Evolutionary conservation across 768 basidiomycete species (phyloP).

Genomic region (Psilocybe subaeruginosa): DNA sequence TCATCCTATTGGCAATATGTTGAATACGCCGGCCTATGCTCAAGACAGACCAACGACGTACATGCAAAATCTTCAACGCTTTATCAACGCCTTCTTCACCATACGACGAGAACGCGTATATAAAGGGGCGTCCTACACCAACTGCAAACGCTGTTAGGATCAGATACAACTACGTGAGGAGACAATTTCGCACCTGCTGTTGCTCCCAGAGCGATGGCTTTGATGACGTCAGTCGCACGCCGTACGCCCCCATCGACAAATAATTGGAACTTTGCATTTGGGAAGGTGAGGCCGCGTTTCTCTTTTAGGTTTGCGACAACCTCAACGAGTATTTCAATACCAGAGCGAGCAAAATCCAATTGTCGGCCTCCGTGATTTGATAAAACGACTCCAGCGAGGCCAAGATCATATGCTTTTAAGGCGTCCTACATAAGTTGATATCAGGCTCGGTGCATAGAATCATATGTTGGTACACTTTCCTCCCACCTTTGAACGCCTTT

Average conservation of each 20-base stretch:
- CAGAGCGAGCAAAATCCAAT: constrained; percentile 82
- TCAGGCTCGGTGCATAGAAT: neutral
- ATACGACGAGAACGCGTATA: constrained; percentile 90
- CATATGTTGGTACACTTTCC: constrained; percentile 32
- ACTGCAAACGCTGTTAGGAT: constrained; percentile 28
- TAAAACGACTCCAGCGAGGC: constrained; percentile 78
- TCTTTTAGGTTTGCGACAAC: constrained; percentile 74
- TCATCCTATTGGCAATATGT: constrained; percentile 66
- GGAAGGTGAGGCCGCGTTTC: constrained; percentile 69
- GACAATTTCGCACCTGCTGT: constrained; percentile 39
- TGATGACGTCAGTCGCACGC: constrained; percentile 81
- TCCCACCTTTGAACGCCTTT: constrained; percentile 93
- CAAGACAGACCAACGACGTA: neutral
- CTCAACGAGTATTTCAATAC: constrained; percentile 88
- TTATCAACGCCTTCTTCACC: constrained; percentile 86
- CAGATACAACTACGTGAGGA: constrained; percentile 13
- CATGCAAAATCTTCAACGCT: constrained; percentile 48
- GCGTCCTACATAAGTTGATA: constrained; percentile 58
- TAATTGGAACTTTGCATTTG: constrained; percentile 80
- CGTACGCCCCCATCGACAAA: constrained; percentile 95
- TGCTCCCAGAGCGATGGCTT: constrained; percentile 80
- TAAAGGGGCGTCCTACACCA: constrained; percentile 83
- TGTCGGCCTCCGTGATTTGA: constrained; percentile 87
- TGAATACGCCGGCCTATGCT: neutral
- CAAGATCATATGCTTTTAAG: constrained; percentile 78